Conservation (phyloP, 176 grass and related monocot species). For the Zea mays region DNA sequence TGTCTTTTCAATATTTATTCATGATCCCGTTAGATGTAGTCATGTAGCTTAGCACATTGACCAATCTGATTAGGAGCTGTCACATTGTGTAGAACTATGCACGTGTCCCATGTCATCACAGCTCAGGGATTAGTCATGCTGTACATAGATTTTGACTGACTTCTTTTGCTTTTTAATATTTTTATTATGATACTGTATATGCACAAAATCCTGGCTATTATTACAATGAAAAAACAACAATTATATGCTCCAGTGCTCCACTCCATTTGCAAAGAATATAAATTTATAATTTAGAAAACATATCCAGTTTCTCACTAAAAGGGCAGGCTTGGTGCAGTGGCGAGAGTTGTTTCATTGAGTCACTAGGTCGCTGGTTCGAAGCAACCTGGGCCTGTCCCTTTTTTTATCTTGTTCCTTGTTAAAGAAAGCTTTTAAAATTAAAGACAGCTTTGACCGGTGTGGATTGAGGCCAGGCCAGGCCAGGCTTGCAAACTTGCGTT, state of each 20-base stretch:
- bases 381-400: no score
- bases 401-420: background rate
- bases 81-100: background rate
- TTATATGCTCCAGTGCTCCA: background rate
- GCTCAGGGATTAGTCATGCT: background rate
- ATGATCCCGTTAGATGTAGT: background rate
- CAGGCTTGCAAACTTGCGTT: conserved; percentile 4
- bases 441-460: background rate
- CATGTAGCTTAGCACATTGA: conserved; percentile 8
- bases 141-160: background rate
- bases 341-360: no score
- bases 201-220: background rate
- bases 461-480: background rate
- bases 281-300: background rate
- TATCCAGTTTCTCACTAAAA: background rate
- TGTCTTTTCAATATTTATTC: conserved; percentile 8
- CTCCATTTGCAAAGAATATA: background rate
- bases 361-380: no score
- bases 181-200: background rate
- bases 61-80: background rate
- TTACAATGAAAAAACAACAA: background rate
- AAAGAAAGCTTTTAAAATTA: background rate
- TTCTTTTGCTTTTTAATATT: background rate
- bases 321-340: no score
- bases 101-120: background rate